Base-by-base conservation (phyloP, 805 yeast genomes). In the Ogataea salicorniae region DNA sequence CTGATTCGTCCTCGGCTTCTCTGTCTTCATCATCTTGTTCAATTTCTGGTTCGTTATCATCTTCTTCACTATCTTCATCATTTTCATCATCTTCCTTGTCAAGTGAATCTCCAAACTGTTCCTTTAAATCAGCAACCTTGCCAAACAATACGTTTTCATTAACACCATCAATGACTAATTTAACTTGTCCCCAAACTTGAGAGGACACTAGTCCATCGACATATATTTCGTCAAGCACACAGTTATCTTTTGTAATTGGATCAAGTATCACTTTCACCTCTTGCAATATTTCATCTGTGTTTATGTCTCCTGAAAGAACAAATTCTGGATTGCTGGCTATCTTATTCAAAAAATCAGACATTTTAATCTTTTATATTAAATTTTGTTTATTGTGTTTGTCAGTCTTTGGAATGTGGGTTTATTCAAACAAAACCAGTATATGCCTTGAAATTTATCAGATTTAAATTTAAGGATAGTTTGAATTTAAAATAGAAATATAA, bases 171-270 rank as follows among this genome's bases (percentile, higher is more conserved):
- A 89, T 70, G 17, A 92, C 83, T 69, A 92, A 76, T 65, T 87
- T 88, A 2, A 87, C 83, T 67, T 92, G 98, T 47, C 92, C 95
- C 89, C 92, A 92, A 0, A 94, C 90, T 62, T 92, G 98, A 37
- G 84, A 77, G 22, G 96, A 83, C 63, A 87, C 96, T 46, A 92
- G 71, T 0, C 97, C 98, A 42, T 90, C 95, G 14, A 85, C 75
- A 56, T 84, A 80, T 18, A 92, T 75, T 61, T 87, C 90, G 64
- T 90, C 96, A 18, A 92, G 71, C 6, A 86, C 84, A 1, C 94
- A 78, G 46, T 67, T 66, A 14, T 53, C 49, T 7, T 56, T 37
- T 3, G 64, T 55, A 34, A 84, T 69, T 5, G 86, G 84, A 59
- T 84, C 89, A 46, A 84, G 68, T 7, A 77, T 70, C 38, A 56